Evolutionary conservation across 768 basidiomycete species (phyloP).

Genomic region (Lactarius hatsudake): DNA sequence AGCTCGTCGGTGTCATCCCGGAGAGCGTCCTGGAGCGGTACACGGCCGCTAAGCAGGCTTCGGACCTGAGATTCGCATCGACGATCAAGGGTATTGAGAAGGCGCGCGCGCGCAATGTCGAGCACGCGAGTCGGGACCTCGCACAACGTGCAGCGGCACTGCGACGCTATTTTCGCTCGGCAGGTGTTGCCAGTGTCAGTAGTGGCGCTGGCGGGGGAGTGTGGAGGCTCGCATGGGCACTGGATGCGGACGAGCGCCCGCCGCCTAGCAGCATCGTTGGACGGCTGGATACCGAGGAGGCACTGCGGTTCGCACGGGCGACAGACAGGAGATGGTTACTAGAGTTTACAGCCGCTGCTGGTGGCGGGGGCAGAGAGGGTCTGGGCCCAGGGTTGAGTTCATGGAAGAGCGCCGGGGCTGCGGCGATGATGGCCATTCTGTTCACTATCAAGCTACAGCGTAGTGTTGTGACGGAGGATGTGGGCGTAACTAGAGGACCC

Average conservation of each 20-base stretch:
- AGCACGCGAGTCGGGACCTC: conserved; percentile 61
- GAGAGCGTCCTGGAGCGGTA: conserved; percentile 76
- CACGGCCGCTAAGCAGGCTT: conserved; percentile 54
- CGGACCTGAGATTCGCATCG: conserved; percentile 64
- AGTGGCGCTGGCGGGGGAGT: conserved; percentile 32
- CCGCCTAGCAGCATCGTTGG: conserved; percentile 90
- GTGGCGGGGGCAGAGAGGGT: background rate
- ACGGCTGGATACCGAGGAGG: conserved; percentile 79
- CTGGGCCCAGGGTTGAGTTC: background rate
- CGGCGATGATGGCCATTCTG: background rate
- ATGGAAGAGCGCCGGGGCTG: background rate
- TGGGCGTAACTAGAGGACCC: background rate
- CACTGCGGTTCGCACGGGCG: conserved; percentile 61
- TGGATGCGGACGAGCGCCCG: conserved; percentile 74
- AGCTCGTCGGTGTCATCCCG: conserved; percentile 69
- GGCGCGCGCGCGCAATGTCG: conserved; percentile 58
- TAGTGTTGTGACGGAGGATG: background rate
- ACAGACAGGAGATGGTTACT: conserved; percentile 50
- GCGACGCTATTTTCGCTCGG: conserved; percentile 34
- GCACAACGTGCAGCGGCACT: conserved; percentile 51
- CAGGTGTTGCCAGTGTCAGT: conserved; percentile 25
- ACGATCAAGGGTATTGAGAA: conserved; percentile 59
- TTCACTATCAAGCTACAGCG: background rate
- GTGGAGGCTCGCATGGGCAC: conserved; percentile 86
- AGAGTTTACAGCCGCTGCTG: background rate